phyloP scores from a whole-genome alignment of 306 rosid genomes.

The Lupinus albus region DNA sequence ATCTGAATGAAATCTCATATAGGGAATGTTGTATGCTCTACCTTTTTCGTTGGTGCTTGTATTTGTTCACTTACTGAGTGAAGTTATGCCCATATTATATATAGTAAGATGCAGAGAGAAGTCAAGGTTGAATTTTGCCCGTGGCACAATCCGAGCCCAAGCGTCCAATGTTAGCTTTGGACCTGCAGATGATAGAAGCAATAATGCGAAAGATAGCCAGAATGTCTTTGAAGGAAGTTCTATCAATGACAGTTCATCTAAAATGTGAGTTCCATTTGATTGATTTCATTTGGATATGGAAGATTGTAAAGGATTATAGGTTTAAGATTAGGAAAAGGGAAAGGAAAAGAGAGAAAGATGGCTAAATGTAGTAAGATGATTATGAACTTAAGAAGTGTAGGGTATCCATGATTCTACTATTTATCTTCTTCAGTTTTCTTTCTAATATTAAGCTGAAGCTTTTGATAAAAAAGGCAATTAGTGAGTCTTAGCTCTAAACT shows the following conservation, averaged over 20 bases:
- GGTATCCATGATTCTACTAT: constrained; percentile 2
- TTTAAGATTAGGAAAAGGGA: not conserved
- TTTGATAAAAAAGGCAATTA: not conserved
- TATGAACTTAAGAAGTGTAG: not conserved
- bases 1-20: constrained; percentile 4
- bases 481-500: constrained; percentile 1
- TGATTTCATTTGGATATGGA: constrained; percentile 27
- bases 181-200: constrained; percentile 68
- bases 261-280: constrained; percentile 59
- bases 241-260: constrained; percentile 51
- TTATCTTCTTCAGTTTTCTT: not conserved
- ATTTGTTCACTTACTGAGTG: constrained; percentile 31
- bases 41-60: constrained; percentile 1
- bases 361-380: not conserved
- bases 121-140: constrained; percentile 43
- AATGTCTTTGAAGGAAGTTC: constrained; percentile 48
- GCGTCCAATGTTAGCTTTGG: constrained; percentile 76
- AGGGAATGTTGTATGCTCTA: constrained; percentile 6
- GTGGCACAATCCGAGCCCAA: constrained; percentile 56
- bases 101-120: constrained; percentile 66
- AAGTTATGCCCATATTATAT: constrained; percentile 47
- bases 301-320: not conserved
- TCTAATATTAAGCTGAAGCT: constrained; percentile 21
- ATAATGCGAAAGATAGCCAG: constrained; percentile 50
- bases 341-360: not conserved